Percentiles rank a stretch among this genome's conserved stretches.
phyloP scores from a whole-genome alignment of 1,284 basidiomycete genomes.

The Irpex rosettiformis region DNA sequence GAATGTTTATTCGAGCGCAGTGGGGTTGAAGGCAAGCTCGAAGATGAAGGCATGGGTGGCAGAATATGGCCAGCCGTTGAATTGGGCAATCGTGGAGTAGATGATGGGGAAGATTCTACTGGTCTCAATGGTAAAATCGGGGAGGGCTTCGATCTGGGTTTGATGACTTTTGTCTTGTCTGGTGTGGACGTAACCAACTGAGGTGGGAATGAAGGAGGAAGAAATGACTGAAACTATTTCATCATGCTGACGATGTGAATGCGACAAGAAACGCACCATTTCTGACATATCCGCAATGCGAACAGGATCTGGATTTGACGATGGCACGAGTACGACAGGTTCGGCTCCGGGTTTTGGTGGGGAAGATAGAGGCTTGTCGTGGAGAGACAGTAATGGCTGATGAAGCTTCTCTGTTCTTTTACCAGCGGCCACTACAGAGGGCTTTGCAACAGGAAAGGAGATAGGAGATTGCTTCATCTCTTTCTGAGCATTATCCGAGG shows the following conservation, averaged over 20 bases:
- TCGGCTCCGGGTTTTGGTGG: neutral
- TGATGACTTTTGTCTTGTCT: slow-evolving; percentile 5
- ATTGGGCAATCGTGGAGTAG: slow-evolving; percentile 22
- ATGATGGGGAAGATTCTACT: slow-evolving; percentile 21
- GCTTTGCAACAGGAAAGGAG: slow-evolving; percentile 14
- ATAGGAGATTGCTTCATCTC: slow-evolving; percentile 12
- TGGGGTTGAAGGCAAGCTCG: slow-evolving; percentile 14
- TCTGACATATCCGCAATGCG: slow-evolving; percentile 24
- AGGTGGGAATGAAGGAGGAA: slow-evolving; percentile 37
- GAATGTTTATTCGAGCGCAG: slow-evolving; percentile 17
- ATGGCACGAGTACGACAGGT: neutral
- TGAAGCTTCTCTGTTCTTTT: neutral
- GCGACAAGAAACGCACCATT: slow-evolving; percentile 25
- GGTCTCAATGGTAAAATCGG: slow-evolving; percentile 25
- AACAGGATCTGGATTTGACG: neutral
- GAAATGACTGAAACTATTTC: slow-evolving; percentile 23
- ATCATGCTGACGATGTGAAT: slow-evolving; percentile 18
- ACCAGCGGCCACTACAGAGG: slow-evolving; percentile 2
- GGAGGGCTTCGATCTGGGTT: slow-evolving; percentile 25
- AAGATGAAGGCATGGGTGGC: slow-evolving; percentile 17
- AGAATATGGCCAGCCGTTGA: slow-evolving; percentile 7
- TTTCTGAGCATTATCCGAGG: neutral
- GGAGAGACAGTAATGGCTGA: neutral
- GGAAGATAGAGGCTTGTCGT: neutral
- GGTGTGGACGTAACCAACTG: slow-evolving; percentile 37